phyloP scores from a whole-genome alignment of 2,329 filamentous ascomycete genomes.

The Trichoderma lentiforme region DNA sequence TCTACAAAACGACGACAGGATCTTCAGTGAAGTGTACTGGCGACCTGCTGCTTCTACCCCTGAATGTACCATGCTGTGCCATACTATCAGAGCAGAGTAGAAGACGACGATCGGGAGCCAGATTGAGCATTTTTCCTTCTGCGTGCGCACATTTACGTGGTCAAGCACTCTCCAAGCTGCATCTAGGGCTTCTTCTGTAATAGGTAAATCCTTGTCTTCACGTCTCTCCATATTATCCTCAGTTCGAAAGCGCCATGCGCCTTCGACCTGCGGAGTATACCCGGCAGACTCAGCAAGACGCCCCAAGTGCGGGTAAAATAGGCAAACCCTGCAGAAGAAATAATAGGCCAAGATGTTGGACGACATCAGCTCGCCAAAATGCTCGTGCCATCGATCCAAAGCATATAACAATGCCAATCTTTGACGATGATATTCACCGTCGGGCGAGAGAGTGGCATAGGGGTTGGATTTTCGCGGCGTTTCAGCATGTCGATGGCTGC shows the following conservation, averaged over 20 bases:
- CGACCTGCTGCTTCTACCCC: background rate
- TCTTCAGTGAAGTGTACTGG: no score
- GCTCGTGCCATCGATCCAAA: background rate
- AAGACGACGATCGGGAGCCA: background rate
- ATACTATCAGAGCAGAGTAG: background rate
- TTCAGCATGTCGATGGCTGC: background rate
- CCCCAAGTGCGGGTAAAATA: background rate
- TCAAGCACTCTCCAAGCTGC: background rate
- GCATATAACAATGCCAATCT: background rate
- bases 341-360: background rate
- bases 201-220: background rate
- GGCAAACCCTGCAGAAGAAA: background rate
- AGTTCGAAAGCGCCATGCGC: no score
- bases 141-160: background rate
- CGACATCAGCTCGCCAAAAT: background rate
- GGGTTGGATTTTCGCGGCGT: background rate
- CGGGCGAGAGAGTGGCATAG: background rate
- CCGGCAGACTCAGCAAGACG: background rate
- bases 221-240: no score
- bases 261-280: no score
- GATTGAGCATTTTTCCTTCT: background rate
- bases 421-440: background rate
- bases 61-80: background rate
- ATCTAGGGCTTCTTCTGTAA: background rate
- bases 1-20: background rate